These are phyloP conservation scores for Trichosanthes truncata DNA, from an alignment of 306 rosid genomes.

Conservation along the genomic window DNA sequence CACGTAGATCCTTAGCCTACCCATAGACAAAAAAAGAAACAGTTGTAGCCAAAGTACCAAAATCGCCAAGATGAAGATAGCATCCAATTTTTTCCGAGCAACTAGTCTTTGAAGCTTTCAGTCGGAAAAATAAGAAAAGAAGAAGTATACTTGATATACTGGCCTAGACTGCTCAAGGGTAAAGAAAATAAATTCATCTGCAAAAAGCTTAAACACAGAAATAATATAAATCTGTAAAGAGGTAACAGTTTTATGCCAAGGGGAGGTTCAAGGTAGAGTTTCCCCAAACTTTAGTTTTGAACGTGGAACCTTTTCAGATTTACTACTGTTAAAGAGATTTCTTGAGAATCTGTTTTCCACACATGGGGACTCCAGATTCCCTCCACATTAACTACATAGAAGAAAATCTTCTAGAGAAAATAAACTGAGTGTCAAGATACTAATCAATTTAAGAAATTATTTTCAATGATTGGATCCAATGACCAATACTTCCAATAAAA, in stretches of 20 bases:
- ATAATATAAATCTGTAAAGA: neutral
- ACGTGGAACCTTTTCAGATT: neutral
- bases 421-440: neutral
- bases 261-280: neutral
- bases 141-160: neutral
- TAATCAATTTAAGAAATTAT: neutral
- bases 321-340: neutral
- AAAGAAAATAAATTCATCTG: neutral
- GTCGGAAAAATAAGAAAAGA: neutral
- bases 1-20: neutral
- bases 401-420: neutral
- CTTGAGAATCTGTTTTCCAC: neutral
- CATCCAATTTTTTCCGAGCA: neutral
- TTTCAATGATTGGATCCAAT: neutral
- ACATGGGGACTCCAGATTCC: neutral
- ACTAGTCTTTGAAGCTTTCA: neutral
- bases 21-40: neutral
- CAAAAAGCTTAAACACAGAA: neutral
- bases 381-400: neutral
- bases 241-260: neutral
- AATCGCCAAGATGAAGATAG: neutral
- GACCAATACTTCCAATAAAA: neutral
- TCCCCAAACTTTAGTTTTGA: neutral
- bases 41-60: neutral
- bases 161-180: neutral